phyloP scores from a whole-genome alignment of 371 early-diverging fungal genomes.

The Apophysomyces trapeziformis region DNA sequence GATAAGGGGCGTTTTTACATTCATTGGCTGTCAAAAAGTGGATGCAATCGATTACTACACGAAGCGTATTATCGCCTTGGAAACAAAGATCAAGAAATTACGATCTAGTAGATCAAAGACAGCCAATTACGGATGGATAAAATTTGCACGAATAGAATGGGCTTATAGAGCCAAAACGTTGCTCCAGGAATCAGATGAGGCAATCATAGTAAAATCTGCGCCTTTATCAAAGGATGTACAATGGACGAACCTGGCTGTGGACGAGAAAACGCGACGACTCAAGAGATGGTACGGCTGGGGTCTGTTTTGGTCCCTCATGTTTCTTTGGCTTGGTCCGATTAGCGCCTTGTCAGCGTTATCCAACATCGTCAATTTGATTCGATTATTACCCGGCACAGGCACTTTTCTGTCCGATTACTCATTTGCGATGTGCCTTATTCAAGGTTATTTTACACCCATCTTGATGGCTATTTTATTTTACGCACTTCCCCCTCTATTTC shows the following conservation, averaged over 20 bases:
- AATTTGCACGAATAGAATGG: conserved; percentile 55
- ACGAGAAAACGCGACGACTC: conserved; percentile 44
- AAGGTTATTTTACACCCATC: conserved; percentile 71
- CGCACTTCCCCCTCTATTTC: conserved; percentile 65
- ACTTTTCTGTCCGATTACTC: conserved; percentile 46
- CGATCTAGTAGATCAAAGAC: conserved; percentile 49
- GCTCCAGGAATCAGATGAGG: conserved; percentile 22
- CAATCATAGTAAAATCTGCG: conserved; percentile 35
- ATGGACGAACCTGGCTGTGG: conserved; percentile 76
- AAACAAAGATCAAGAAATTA: conserved; percentile 57
- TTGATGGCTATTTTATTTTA: conserved; percentile 65
- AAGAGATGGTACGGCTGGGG: conserved; percentile 60
- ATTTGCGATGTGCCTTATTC: conserved; percentile 59
- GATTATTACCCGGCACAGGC: conserved; percentile 48
- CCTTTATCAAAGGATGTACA: conserved; percentile 79
- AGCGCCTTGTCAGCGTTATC: conserved; percentile 60
- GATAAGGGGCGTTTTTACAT: conserved; percentile 27
- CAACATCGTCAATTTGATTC: conserved; percentile 58
- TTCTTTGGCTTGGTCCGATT: conserved; percentile 69
- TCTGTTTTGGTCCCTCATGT: conserved; percentile 57
- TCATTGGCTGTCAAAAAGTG: conserved; percentile 31
- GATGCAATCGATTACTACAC: conserved; percentile 80
- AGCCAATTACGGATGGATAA: conserved; percentile 72
- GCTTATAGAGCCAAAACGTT: conserved; percentile 46
- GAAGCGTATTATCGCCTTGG: conserved; percentile 59